phyloP scores from a whole-genome alignment of 805 yeast species.

The Candida nanaspora region DNA sequence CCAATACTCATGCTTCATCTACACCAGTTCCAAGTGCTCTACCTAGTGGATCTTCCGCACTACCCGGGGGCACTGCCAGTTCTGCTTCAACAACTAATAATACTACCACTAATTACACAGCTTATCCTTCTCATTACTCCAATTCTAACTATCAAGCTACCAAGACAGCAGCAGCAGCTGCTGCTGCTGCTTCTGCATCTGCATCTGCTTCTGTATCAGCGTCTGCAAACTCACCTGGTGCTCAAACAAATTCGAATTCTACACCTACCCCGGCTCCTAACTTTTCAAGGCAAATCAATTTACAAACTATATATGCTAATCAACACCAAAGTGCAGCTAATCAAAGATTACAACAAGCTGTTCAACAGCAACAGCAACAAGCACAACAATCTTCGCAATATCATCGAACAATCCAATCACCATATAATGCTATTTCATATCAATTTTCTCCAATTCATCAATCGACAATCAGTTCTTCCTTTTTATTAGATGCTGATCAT shows the following conservation, averaged over 20 bases:
- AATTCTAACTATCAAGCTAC: not conserved
- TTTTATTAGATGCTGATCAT: slow-evolving; percentile 28
- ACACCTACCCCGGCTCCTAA: not conserved
- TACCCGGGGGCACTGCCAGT: too few relatives aligned
- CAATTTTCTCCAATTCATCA: slow-evolving; percentile 24
- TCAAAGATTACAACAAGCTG: slow-evolving; percentile 1
- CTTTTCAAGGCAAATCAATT: not conserved
- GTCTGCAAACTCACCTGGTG: too few relatives aligned
- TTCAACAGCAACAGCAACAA: not conserved
- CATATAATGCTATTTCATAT: slow-evolving; percentile 22
- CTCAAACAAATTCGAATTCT: too few relatives aligned
- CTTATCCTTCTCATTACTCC: slow-evolving; percentile 1
- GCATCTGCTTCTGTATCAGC: too few relatives aligned
- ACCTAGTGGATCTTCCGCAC: not conserved
- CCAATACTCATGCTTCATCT: not conserved
- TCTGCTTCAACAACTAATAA: not conserved
- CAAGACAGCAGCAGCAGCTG: not conserved
- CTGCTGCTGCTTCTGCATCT: not conserved
- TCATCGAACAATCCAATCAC: slow-evolving; percentile 25
- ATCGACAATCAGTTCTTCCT: slow-evolving; percentile 25
- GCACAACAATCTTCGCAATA: slow-evolving; percentile 3
- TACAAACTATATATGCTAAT: not conserved
- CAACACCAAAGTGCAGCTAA: not conserved
- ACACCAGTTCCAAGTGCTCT: not conserved
- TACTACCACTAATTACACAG: not conserved